A percentile compares a stretch with the other conserved stretches of the same genome.
Evolutionary conservation across 177 flowering plant species (phyloP).

Genomic region (Tripterygium wilfordii): DNA sequence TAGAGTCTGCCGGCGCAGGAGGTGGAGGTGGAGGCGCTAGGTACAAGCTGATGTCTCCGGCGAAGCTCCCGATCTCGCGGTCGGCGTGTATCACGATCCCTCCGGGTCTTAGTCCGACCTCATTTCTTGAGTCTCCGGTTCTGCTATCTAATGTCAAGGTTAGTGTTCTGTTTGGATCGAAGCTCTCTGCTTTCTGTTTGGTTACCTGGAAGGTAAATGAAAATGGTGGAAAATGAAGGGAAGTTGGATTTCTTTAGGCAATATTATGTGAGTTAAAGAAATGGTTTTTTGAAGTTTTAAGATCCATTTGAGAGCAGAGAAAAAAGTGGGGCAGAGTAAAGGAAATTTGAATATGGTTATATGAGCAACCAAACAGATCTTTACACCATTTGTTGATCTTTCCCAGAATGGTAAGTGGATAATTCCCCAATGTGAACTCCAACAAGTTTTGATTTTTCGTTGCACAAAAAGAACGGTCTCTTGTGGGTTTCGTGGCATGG

Average conservation of each 20-base stretch:
- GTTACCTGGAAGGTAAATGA: slow-evolving; percentile 5
- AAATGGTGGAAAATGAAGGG: not conserved
- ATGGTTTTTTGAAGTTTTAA: not conserved
- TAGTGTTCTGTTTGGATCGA: not conserved
- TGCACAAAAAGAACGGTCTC: too few species aligned
- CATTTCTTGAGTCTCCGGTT: slow-evolving; percentile 86
- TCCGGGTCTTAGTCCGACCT: slow-evolving; percentile 75
- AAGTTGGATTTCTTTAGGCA: not conserved
- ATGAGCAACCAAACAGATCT: not conserved
- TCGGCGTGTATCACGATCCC: slow-evolving; percentile 62
- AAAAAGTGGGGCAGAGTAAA: not conserved
- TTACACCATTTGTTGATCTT: not conserved
- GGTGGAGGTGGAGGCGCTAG: slow-evolving; percentile 35
- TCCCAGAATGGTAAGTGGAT: not conserved
- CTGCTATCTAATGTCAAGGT: slow-evolving; percentile 78
- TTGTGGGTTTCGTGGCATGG: not conserved
- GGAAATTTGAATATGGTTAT: not conserved
- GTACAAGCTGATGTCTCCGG: slow-evolving; percentile 85
- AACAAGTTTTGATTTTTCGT: slow-evolving; percentile 4
- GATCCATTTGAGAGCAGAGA: not conserved
- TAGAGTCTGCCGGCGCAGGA: too few species aligned
- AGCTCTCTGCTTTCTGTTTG: slow-evolving; percentile 6
- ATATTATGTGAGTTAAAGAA: not conserved
- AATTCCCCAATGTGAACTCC: not conserved
- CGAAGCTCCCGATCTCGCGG: slow-evolving; percentile 84